Percentiles rank a stretch among this genome's conserved stretches.
phyloP scores from a whole-genome alignment of 768 basidiomycete genomes.

The Pulveroboletus sp. region DNA sequence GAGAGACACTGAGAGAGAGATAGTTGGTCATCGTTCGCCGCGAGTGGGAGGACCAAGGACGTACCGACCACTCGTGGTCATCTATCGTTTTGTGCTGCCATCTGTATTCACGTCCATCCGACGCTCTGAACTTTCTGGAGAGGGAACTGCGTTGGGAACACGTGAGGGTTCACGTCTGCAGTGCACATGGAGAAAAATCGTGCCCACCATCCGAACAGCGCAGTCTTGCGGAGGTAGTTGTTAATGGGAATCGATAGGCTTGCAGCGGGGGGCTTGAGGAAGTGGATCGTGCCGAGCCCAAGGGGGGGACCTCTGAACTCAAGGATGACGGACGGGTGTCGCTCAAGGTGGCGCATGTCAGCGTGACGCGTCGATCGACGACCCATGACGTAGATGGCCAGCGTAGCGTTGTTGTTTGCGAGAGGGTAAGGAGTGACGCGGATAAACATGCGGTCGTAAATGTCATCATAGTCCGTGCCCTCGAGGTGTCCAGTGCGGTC shows the following conservation, averaged over 20 bases:
- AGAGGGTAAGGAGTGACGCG: slow-evolving; percentile 53
- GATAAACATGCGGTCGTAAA: slow-evolving; percentile 72
- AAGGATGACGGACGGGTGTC: slow-evolving; percentile 53
- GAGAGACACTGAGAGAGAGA: slow-evolving; percentile 45
- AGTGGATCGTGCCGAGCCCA: slow-evolving; percentile 57
- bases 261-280: slow-evolving; percentile 38
- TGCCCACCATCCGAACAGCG: slow-evolving; percentile 62
- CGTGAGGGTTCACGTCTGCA: background rate
- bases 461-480: slow-evolving; percentile 67
- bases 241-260: slow-evolving; percentile 53
- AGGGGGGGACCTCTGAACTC: slow-evolving; percentile 54
- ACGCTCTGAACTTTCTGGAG: slow-evolving; percentile 62
- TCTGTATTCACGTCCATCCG: slow-evolving; percentile 66
- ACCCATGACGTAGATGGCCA: slow-evolving; percentile 61
- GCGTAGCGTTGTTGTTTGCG: slow-evolving; percentile 32
- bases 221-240: slow-evolving; percentile 59
- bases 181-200: slow-evolving; percentile 1
- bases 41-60: slow-evolving; percentile 26
- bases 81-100: slow-evolving; percentile 56
- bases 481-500: slow-evolving; percentile 58
- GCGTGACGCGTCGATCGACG: slow-evolving; percentile 59
- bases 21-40: slow-evolving; percentile 1
- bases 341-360: slow-evolving; percentile 48
- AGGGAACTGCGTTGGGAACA: slow-evolving; percentile 46
- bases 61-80: slow-evolving; percentile 73